Base-by-base conservation (phyloP, 2,329 filamentous ascomycete species). In the Lachnellula hyalina region DNA sequence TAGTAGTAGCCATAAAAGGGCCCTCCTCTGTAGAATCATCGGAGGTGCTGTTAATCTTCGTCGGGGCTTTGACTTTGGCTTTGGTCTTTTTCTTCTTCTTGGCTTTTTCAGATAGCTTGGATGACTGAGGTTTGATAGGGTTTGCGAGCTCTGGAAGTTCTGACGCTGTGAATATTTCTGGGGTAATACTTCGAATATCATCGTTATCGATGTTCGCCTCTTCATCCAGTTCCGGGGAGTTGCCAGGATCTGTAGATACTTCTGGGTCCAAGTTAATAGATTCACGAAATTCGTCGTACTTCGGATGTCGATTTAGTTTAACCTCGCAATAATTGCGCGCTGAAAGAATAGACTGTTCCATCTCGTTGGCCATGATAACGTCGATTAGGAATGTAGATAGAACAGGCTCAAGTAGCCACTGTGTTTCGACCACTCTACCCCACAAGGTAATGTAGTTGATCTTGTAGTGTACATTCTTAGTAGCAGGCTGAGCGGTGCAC, bases 301-400 rank as follows among this genome's bases (percentile, higher is more conserved):
- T 36, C 14, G 45, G 11, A 35, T 41, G 34, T n/a, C 55, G 55
- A 19, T 47, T 45, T 19, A 57, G 32, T 23, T 23, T 52, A 14
- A 49, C 11, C 9, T 40, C 49, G 9, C 11, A 15, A 11, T 19
- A 32, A n/a, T 36, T 4, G 7, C 38, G 9, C 49, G 47, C 1
- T 23, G 12, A n/a, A 35, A 15, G 21, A n/a, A 50, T 9, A 41
- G 55, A 46, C 15, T 51, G 44, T 19, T 61, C 59, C 8, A 60
- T 28, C 28, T 53, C 46, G 32, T 61, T 58, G 1, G 58, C 53
- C 44, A 61, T 49, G n/a, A 56, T 40, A 32, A 57, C 21, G 49
- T 63, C 61, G 23, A 54, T 35, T 8, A 62, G 53, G 23, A 63
- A 61, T 4, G 54, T 11, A 14, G 32, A 36, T 15, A 62, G 12